A percentile compares a stretch with the other conserved stretches of the same genome.
These are phyloP conservation scores for Cucumis cinereus DNA, from an alignment of 306 rosid species.

Conservation along the genomic window DNA sequence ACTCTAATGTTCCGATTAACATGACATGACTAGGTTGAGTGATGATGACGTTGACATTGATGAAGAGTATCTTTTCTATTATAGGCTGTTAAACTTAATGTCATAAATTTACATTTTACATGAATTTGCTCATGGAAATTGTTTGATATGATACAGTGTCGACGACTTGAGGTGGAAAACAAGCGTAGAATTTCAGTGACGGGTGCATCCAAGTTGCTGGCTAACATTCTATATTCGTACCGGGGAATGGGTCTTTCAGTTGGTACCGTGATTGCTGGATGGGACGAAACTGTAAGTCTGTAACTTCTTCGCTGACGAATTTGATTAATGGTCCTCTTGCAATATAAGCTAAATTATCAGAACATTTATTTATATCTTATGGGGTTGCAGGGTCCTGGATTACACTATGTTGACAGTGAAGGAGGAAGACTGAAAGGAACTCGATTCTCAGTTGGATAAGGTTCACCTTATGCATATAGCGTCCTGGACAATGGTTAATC, in stretches of 20 bases:
- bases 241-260: constrained; percentile 97
- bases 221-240: constrained; percentile 88
- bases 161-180: constrained; percentile 82
- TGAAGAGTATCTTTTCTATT: neutral
- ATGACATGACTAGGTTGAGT: neutral
- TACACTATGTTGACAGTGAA: constrained; percentile 86
- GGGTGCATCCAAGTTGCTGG: constrained; percentile 89
- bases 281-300: constrained; percentile 83
- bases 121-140: neutral
- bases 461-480: constrained; percentile 96
- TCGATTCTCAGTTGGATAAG: constrained; percentile 92
- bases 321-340: neutral
- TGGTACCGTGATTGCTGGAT: constrained; percentile 99
- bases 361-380: neutral
- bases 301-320: neutral
- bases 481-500: constrained; percentile 68
- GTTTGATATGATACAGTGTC: constrained; percentile 35
- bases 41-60: neutral
- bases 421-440: constrained; percentile 95
- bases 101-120: neutral
- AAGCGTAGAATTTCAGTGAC: constrained; percentile 90
- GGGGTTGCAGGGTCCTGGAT: constrained; percentile 72
- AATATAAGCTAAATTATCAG: neutral
- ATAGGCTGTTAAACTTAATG: neutral
- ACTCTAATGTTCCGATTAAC: neutral